Percentiles rank a stretch among this genome's conserved stretches.
phyloP scores from a whole-genome alignment of 2,329 filamentous ascomycete species.

The Colletotrichum sp. region DNA sequence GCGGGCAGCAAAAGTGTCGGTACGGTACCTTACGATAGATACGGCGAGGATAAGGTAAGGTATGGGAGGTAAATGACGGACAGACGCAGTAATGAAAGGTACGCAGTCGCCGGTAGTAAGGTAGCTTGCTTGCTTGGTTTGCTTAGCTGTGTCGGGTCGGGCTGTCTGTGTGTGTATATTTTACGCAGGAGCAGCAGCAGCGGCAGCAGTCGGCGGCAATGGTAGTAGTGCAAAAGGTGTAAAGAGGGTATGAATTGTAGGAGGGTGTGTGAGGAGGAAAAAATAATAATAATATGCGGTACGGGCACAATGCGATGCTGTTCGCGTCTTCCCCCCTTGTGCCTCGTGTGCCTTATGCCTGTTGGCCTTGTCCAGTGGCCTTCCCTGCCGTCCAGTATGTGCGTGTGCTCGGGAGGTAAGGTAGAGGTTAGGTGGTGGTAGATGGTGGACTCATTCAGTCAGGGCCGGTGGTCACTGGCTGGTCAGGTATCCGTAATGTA shows the following conservation, averaged over 20 bases:
- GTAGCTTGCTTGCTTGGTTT: not conserved
- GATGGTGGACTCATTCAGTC: not conserved
- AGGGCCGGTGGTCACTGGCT: not conserved
- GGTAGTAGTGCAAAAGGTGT: not conserved
- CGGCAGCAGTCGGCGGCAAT: not conserved
- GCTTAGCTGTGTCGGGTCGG: not conserved
- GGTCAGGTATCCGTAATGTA: not conserved
- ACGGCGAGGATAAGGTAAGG: not conserved
- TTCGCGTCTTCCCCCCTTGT: not conserved
- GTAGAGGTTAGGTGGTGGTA: not conserved
- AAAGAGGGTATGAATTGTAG: constrained; percentile 17
- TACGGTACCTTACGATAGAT: not conserved
- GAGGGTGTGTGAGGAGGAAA: constrained; percentile 23
- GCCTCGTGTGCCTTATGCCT: not conserved
- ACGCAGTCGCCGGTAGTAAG: not conserved
- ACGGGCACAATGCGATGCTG: not conserved
- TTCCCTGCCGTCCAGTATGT: not conserved
- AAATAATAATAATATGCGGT: not conserved
- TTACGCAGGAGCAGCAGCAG: not conserved
- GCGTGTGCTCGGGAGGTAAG: not conserved
- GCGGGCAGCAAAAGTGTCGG: not conserved
- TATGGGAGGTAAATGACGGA: not conserved
- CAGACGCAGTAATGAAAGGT: not conserved
- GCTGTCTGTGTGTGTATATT: not conserved
- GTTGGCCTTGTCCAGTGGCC: not conserved